These are phyloP conservation scores for Fragilaria radians DNA, from an alignment of 108 stramenopile genomes.

Conservation along the genomic window DNA sequence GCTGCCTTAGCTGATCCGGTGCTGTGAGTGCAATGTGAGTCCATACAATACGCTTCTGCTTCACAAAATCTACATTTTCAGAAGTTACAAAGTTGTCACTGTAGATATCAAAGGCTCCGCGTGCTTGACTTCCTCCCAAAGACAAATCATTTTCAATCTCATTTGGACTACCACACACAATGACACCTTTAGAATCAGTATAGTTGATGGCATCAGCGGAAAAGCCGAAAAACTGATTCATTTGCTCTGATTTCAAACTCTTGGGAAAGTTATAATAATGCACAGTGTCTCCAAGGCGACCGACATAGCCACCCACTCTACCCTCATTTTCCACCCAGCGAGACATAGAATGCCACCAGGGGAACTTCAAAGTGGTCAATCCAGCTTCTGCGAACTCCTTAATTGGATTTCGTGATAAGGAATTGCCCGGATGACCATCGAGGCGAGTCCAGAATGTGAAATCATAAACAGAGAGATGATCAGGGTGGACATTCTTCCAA, in stretches of 20 bases:
- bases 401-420: background rate
- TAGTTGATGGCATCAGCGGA: background rate
- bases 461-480: slow-evolving; percentile 40
- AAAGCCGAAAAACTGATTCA: too few species aligned
- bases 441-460: slow-evolving; percentile 28
- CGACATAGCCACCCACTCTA: slow-evolving; percentile 17
- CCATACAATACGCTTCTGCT: slow-evolving; percentile 25
- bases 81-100: slow-evolving; percentile 27
- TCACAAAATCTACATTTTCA: background rate
- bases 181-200: slow-evolving; percentile 2
- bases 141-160: slow-evolving; percentile 31
- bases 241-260: background rate
- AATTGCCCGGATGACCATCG: slow-evolving; percentile 25
- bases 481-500: slow-evolving; percentile 37
- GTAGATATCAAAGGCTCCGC: slow-evolving; percentile 22
- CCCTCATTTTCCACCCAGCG: slow-evolving; percentile 21
- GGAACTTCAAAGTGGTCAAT: slow-evolving; percentile 1
- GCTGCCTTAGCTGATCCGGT: slow-evolving; percentile 40
- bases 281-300: slow-evolving; percentile 18
- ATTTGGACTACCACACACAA: slow-evolving; percentile 38
- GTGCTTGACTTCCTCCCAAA: slow-evolving; percentile 7
- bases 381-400: slow-evolving; percentile 5
- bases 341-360: slow-evolving; percentile 8
- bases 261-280: slow-evolving; percentile 6
- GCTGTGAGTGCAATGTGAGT: slow-evolving; percentile 15